A percentile compares a stretch with the other conserved stretches of the same genome.
Conservation (phyloP, 441 rosid genomes). For the Jatropha multifida region DNA sequence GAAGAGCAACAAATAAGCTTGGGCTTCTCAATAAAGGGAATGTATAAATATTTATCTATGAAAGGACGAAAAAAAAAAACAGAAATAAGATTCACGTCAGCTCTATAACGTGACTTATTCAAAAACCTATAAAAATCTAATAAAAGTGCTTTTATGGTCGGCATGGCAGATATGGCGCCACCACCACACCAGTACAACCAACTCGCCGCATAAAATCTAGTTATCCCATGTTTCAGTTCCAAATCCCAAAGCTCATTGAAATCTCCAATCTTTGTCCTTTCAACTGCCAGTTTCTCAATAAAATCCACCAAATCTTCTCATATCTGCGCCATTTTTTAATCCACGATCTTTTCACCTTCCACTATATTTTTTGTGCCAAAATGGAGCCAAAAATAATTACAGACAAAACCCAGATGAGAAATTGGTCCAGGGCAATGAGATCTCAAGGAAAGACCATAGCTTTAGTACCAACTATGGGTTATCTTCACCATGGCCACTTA, state of each 20-base stretch:
- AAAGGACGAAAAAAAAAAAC: no score
- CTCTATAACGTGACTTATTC: no score
- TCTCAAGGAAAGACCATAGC: slow-evolving; percentile 63
- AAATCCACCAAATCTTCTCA: background rate
- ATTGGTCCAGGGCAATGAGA: slow-evolving; percentile 73
- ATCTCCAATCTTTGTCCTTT: background rate
- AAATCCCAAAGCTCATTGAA: background rate
- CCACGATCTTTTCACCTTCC: no score
- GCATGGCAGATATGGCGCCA: background rate
- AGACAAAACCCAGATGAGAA: slow-evolving; percentile 68
- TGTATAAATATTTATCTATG: no score
- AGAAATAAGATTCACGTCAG: no score
- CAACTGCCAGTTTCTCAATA: background rate
- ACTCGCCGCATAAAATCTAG: background rate
- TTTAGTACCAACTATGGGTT: slow-evolving; percentile 89
- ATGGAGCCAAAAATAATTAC: slow-evolving; percentile 58
- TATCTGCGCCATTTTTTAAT: background rate
- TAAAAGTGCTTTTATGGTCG: background rate
- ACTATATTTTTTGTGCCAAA: no score
- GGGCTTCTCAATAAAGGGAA: no score
- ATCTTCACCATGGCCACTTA: slow-evolving; percentile 82
- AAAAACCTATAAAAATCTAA: no score
- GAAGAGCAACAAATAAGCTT: background rate
- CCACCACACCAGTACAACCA: background rate
- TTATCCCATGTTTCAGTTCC: background rate